phyloP scores from a whole-genome alignment of 768 basidiomycete genomes.

The Amanita molliuscula region DNA sequence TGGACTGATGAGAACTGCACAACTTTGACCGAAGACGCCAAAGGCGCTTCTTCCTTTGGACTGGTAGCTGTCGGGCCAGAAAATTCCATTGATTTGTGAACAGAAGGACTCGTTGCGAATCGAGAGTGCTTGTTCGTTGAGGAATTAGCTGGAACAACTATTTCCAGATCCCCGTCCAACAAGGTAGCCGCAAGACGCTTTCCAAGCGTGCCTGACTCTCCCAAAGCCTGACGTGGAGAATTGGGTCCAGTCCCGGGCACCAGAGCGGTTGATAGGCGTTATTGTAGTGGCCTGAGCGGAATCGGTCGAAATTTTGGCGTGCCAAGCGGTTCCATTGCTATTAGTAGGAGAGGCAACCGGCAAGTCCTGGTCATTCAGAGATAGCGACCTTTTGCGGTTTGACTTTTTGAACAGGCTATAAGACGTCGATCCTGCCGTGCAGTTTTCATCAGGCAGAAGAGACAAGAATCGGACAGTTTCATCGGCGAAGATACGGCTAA shows the following conservation, averaged over 20 bases:
- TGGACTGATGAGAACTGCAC: constrained; percentile 38
- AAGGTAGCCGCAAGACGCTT: constrained; percentile 46
- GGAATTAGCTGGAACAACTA: constrained; percentile 27
- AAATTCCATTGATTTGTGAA: constrained; percentile 18
- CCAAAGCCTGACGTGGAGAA: constrained; percentile 62
- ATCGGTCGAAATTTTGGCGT: constrained; percentile 21
- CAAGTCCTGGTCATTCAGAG: constrained; percentile 15
- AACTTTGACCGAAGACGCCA: constrained; percentile 22
- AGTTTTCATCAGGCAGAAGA: constrained; percentile 25
- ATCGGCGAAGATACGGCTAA: constrained; percentile 53
- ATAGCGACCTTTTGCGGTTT: constrained; percentile 21
- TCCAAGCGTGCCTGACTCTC: constrained; percentile 26
- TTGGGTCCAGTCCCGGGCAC: constrained; percentile 45
- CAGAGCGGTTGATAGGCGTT: constrained; percentile 12
- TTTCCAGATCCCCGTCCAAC: constrained; percentile 49
- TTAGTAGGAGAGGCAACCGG: constrained; percentile 11
- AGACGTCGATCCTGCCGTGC: not conserved
- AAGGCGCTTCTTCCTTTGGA: constrained; percentile 6
- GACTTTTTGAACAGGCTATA: not conserved
- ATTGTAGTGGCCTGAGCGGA: constrained; percentile 16
- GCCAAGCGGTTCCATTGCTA: constrained; percentile 11
- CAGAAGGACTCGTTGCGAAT: constrained; percentile 10
- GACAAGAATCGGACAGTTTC: constrained; percentile 52
- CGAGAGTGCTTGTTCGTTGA: constrained; percentile 10
- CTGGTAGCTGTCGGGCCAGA: not conserved